These are phyloP conservation scores for Penicillium sp. DNA, from an alignment of 2,329 filamentous ascomycete genomes.

Conservation along the genomic window DNA sequence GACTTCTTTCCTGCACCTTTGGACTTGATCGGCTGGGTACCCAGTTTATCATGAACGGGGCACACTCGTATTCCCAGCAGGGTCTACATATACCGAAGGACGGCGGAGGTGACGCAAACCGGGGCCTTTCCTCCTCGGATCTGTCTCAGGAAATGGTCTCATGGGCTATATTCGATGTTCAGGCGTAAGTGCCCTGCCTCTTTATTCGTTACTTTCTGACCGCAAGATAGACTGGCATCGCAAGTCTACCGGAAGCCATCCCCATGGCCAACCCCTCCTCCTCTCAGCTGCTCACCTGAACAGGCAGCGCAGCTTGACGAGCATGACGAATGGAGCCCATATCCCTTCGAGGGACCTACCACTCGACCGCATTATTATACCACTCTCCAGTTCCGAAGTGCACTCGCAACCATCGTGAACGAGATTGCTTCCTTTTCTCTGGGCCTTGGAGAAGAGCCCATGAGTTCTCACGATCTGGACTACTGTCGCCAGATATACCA, in stretches of 20 bases:
- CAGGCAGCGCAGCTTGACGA: conserved; percentile 20
- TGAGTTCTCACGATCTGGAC: not conserved
- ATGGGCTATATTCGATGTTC: conserved; percentile 27
- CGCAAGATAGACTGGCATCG: conserved; percentile 17
- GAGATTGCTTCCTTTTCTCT: not conserved
- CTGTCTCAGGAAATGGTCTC: conserved; percentile 21
- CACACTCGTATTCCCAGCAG: conserved; percentile 12
- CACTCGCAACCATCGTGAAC: not conserved
- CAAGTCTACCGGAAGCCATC: conserved; percentile 25
- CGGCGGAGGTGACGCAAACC: not conserved
- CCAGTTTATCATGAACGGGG: conserved; percentile 24
- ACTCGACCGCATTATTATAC: not conserved
- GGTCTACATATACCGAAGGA: conserved; percentile 10
- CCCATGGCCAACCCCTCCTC: conserved; percentile 19
- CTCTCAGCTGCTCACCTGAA: conserved; percentile 14
- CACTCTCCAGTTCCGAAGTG: not conserved
- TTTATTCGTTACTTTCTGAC: conserved; percentile 2
- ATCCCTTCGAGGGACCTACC: conserved; percentile 6
- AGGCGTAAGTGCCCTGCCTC: conserved; percentile 15
- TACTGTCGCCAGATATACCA: not conserved
- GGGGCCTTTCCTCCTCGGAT: conserved; percentile 5
- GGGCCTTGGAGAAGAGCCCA: not conserved
- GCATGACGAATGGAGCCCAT: conserved; percentile 16
- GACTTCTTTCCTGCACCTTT: conserved; percentile 27
- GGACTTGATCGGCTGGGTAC: conserved; percentile 26